phyloP scores from a whole-genome alignment of 177 flowering plant genomes.

The Vitis hybrid region DNA sequence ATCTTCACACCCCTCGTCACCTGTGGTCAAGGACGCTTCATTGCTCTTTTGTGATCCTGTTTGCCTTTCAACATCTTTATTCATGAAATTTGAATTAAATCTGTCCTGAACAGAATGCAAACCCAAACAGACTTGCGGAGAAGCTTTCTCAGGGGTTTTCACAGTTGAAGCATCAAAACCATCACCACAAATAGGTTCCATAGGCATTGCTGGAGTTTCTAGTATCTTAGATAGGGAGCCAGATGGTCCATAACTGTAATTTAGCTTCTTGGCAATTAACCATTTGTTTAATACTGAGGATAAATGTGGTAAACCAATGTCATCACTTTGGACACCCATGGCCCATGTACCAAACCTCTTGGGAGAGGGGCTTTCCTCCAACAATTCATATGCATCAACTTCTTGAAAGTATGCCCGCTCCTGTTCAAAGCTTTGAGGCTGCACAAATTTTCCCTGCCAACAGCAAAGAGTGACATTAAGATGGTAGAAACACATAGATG shows the following conservation, averaged over 20 bases:
- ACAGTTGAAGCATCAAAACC: slow-evolving; percentile 22
- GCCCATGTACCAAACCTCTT: slow-evolving; percentile 66
- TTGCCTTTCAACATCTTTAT: slow-evolving; percentile 17
- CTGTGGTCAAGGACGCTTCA: slow-evolving; percentile 11
- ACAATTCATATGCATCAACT: slow-evolving; percentile 79
- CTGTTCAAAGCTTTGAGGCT: slow-evolving; percentile 55
- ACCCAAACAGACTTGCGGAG: slow-evolving; percentile 15
- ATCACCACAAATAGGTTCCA: slow-evolving; percentile 30
- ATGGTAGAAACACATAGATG: too few relatives aligned
- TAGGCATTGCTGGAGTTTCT: slow-evolving; percentile 41
- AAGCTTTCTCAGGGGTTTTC: slow-evolving; percentile 41
- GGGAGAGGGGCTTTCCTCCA: slow-evolving; percentile 97
- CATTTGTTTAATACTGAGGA: slow-evolving; percentile 66
- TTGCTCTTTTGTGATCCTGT: slow-evolving; percentile 14
- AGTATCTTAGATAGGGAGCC: slow-evolving; percentile 59
- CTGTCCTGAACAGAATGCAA: slow-evolving; percentile 24
- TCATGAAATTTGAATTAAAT: slow-evolving; percentile 8
- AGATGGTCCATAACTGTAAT: slow-evolving; percentile 44
- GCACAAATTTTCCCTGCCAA: slow-evolving; percentile 50
- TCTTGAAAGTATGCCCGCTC: slow-evolving; percentile 86
- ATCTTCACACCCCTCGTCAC: slow-evolving; percentile 36
- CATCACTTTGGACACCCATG: slow-evolving; percentile 38
- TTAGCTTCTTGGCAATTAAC: slow-evolving; percentile 53
- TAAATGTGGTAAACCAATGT: slow-evolving; percentile 43
- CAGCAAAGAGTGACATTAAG: background rate